Evolutionary conservation across 2,329 filamentous ascomycete species (phyloP), one percentile per base, ranked within the genome.

Genomic region (Sarocladium brachiariae): DNA sequence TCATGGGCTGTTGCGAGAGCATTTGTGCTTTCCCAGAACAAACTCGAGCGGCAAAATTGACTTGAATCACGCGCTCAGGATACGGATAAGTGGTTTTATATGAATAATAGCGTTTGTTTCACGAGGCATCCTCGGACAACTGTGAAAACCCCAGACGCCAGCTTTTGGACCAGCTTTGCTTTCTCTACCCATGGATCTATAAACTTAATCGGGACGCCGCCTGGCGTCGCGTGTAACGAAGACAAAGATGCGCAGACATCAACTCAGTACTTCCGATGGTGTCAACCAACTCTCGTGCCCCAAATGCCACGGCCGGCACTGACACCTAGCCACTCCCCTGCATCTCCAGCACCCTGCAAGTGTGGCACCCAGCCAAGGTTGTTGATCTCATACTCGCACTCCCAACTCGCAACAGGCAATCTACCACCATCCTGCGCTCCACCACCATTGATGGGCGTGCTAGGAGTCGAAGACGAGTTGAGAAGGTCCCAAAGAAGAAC

Each of bases 401-500:
- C 79, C 89, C 89, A 95, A 62, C 80, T 84, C 4, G 86, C 86
- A 3, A 86, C 80, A 0, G 89, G 89, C 19, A 77, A 84, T 54
- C 80, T 80, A 64, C 70, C 75, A 63, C 74, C 86, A 38, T 83
- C 80, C 16, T 71, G 63, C 47, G 72, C 70, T 33, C 7, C 25
- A 2, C 70, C 66, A 31, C 78, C 78, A 55, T 80, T 81, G 34
- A 71, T 34, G 30, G 31, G 14, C 5, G 38, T 13, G 4, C 35
- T 14, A 9, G 37, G 14, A 9, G 21, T 23, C 2, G 51, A 50
- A 67, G 71, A 63, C 60, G 65, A 63, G 54, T 87, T 92, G 56
- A 96, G 77, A 9, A 99, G 75, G 67, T 99, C 93, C 93, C 93
- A 99, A 14, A 96, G 77, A 27, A 97, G 76, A 2, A 97, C 92